Evolutionary conservation across 1,284 basidiomycete genomes (phyloP).

Genomic region (Trichosporon coremiiforme): DNA sequence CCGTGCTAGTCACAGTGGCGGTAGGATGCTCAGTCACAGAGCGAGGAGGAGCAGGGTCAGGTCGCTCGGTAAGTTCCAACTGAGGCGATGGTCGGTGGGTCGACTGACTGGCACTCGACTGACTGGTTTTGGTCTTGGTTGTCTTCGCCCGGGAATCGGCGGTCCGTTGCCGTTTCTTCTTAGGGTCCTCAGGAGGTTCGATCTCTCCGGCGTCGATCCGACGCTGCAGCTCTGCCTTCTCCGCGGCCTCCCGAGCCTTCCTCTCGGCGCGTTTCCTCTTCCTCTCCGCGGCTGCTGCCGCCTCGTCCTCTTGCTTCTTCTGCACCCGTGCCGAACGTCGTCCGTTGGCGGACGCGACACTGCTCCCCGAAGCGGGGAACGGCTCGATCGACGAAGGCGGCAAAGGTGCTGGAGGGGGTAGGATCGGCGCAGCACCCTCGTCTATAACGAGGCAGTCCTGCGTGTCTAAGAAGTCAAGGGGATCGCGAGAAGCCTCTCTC

Average conservation of each 20-base stretch:
- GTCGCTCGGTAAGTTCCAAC: neutral
- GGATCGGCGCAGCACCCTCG: slow-evolving; percentile 18
- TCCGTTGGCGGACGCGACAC: slow-evolving; percentile 10
- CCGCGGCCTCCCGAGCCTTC: slow-evolving; percentile 26
- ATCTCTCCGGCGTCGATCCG: slow-evolving; percentile 13
- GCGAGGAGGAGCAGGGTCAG: neutral
- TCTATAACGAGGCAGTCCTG: neutral
- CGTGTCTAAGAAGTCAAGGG: neutral
- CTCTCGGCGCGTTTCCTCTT: slow-evolving; percentile 32
- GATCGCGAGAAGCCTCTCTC: slow-evolving; percentile 8
- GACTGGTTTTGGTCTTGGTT: slow-evolving; percentile 13
- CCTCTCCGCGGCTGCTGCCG: slow-evolving; percentile 35
- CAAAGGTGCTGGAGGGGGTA: neutral
- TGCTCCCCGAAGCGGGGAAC: neutral
- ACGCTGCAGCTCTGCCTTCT: slow-evolving; percentile 20
- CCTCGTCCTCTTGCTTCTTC: slow-evolving; percentile 32
- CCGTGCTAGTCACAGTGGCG: neutral
- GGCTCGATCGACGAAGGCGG: neutral
- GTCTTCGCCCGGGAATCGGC: slow-evolving; percentile 19
- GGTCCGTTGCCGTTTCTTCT: slow-evolving; percentile 24
- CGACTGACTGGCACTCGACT: neutral
- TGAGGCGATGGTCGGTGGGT: neutral
- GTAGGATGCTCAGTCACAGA: neutral
- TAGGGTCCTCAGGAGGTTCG: slow-evolving; percentile 17
- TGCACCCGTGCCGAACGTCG: slow-evolving; percentile 31